phyloP scores from a whole-genome alignment of 2,329 filamentous ascomycete species.

The Grosmannia huntii region DNA sequence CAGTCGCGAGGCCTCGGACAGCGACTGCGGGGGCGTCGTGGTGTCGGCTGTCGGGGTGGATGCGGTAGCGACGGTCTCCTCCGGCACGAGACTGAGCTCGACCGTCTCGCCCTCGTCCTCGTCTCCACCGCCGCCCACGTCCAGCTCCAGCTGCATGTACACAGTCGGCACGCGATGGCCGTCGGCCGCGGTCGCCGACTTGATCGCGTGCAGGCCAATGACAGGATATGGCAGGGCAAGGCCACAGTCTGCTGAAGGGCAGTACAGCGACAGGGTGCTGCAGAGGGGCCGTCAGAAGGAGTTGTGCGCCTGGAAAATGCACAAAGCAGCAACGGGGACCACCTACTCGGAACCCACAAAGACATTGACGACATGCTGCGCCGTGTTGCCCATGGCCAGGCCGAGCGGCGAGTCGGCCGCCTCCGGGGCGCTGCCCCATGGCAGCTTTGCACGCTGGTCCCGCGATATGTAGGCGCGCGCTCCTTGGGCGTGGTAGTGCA shows the following conservation, averaged over 20 bases:
- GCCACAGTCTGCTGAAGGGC: conserved; percentile 41
- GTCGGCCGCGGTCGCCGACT: conserved; percentile 34
- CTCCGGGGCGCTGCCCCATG: conserved; percentile 32
- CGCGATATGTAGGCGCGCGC: conserved; percentile 46
- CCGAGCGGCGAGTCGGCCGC: conserved; percentile 20
- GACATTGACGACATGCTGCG: conserved; percentile 38
- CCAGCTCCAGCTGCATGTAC: conserved; percentile 57
- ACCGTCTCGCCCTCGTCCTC: conserved; percentile 53
- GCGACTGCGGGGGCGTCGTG: background rate
- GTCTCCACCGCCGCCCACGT: conserved; percentile 38
- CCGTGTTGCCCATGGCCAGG: conserved; percentile 16
- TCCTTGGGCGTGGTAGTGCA: conserved; percentile 48
- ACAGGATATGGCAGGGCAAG: conserved; percentile 60
- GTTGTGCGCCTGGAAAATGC: background rate
- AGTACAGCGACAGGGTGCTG: conserved; percentile 52
- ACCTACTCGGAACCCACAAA: conserved; percentile 46
- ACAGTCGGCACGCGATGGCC: conserved; percentile 33
- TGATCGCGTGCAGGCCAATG: conserved; percentile 64
- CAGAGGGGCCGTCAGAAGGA: background rate
- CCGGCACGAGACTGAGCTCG: conserved; percentile 54
- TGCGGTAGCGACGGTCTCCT: conserved; percentile 6
- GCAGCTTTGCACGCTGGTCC: conserved; percentile 40
- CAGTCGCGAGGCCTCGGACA: conserved; percentile 27
- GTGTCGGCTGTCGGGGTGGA: background rate
- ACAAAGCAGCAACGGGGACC: background rate